Evolutionary conservation across 306 rosid genomes (phyloP).

Genomic region (Trifolium repens): DNA sequence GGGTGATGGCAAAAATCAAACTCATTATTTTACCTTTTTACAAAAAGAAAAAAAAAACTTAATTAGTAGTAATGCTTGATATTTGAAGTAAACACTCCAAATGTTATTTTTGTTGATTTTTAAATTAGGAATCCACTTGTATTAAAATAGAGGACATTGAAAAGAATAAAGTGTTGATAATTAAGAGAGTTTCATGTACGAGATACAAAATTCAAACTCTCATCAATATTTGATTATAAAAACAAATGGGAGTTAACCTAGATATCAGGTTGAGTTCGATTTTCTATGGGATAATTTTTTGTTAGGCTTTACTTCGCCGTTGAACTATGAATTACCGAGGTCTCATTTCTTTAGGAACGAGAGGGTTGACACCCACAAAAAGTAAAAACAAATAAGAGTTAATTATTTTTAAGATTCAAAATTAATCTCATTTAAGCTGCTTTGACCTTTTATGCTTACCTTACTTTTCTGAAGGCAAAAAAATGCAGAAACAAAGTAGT

Average conservation of each 20-base stretch:
- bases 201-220: background rate
- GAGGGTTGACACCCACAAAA: too few relatives aligned
- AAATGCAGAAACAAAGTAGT: background rate
- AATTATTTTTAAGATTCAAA: background rate
- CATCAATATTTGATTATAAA: background rate
- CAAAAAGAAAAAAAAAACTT: too few relatives aligned
- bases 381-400: background rate
- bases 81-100: background rate
- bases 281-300: too few relatives aligned
- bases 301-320: too few relatives aligned
- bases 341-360: too few relatives aligned
- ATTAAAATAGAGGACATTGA: background rate
- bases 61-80: background rate
- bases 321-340: too few relatives aligned
- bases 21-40: too few relatives aligned
- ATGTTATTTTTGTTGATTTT: background rate
- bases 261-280: too few relatives aligned
- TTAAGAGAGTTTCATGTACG: background rate
- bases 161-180: background rate
- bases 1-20: too few relatives aligned
- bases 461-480: background rate
- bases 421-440: background rate
- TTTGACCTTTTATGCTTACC: background rate
- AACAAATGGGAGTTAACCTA: background rate
- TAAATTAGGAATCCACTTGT: background rate